Evolutionary conservation across 192 early-diverging fungal species (phyloP), one percentile per base, ranked within the genome.

Genomic region (Chytriomyces sp.): DNA sequence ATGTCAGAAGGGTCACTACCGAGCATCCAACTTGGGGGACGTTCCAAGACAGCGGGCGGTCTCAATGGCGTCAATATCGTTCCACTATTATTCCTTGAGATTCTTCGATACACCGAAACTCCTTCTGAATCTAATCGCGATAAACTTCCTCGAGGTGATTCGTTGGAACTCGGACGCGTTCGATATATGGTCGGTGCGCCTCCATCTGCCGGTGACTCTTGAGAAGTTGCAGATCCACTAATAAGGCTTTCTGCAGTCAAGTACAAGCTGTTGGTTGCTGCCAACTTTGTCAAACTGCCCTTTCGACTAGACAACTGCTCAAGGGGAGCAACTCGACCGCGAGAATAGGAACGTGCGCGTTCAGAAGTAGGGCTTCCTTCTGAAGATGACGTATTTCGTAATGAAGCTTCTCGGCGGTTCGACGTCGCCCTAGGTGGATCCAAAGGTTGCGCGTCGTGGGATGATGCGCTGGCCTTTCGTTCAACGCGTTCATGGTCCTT

Each of bases 21-120:
- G 25, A 68, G 36, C 65, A 68, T 68, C 65, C 65, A 68, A 38
- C 39, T 39, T 30, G 65, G 65, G 6, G 65, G 65, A 31, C 39
- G 52, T 55, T 68, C 65, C 12, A 68, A 32, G 8, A 39, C 28
- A 8, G 49, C 65, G 12, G 62, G 62, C 22, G 44, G 44, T 49
- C 44, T 49, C 44, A 49, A 22, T 22, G 44, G 44, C 14, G 44
- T 49, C 44, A 49, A 49, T n/a, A 49, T 22, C 1, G 44, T 49
- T n/a, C 44, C 44, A 22, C 22, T 49, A 3, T 22, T 49, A 3
- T 49, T 22, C 44, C 22, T 49, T 3, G 44, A 49, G 44, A 49
- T 22, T 49, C 44, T 49, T 49, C 44, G 14, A 49, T 49, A 49
- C 14, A 49, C 22, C 22, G 44, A 14, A 22, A 22, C 17, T 14